phyloP scores from a whole-genome alignment of 257 asterid genomes.

The Salvia miltiorrhiza region DNA sequence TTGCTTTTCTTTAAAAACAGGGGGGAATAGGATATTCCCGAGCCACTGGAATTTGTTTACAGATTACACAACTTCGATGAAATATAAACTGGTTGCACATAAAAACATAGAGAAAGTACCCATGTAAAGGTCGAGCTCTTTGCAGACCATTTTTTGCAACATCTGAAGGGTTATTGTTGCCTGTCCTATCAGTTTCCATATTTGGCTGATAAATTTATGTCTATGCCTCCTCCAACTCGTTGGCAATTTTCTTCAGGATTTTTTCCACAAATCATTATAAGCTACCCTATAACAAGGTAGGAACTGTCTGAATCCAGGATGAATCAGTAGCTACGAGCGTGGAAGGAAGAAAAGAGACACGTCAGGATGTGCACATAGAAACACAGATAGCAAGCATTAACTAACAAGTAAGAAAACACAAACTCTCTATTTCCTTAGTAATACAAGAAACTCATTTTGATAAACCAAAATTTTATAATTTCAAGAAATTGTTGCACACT shows the following conservation, averaged over 20 bases:
- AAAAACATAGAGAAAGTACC: conserved; percentile 42
- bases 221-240: conserved; percentile 46
- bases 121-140: conserved; percentile 67
- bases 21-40: not conserved
- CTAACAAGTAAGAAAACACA: conserved; percentile 3
- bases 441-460: not conserved
- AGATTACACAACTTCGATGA: not conserved
- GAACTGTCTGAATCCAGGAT: conserved; percentile 42
- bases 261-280: conserved; percentile 72
- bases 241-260: conserved; percentile 40
- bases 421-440: not conserved
- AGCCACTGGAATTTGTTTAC: conserved; percentile 8
- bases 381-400: conserved; percentile 20
- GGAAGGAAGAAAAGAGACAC: conserved; percentile 18
- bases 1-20: not conserved
- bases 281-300: conserved; percentile 43
- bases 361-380: conserved; percentile 18
- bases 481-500: not conserved
- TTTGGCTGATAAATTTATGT: conserved; percentile 36
- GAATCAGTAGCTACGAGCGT: conserved; percentile 30
- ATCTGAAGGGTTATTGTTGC: conserved; percentile 43
- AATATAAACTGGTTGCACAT: not conserved
- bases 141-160: conserved; percentile 43
- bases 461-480: not conserved
- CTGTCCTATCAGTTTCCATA: conserved; percentile 76